Evolutionary conservation across 1,284 basidiomycete genomes (phyloP).

Genomic region (Cystobasidium pallidum): DNA sequence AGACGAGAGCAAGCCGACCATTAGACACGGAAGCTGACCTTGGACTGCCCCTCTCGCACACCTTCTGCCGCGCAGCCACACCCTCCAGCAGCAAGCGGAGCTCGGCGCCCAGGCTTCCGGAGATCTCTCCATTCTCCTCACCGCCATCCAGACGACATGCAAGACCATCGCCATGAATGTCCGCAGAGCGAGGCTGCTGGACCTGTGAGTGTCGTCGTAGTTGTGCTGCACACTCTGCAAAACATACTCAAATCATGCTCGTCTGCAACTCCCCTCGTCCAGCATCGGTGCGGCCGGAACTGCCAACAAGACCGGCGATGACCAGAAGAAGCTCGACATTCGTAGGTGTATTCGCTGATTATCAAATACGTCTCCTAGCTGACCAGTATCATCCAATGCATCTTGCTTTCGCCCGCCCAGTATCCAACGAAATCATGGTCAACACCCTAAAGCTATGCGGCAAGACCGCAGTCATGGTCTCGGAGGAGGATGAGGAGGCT

Average conservation of each 20-base stretch:
- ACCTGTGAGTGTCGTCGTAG: conserved; percentile 68
- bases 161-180: conserved; percentile 98
- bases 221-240: not conserved
- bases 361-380: too few relatives aligned
- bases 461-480: conserved; percentile 94
- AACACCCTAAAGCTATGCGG: conserved; percentile 67
- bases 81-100: conserved; percentile 42
- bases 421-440: conserved; percentile 99
- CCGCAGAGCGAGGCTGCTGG: conserved; percentile 93
- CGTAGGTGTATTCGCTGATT: too few relatives aligned
- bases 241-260: too few relatives aligned
- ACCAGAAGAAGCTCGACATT: conserved; percentile 99
- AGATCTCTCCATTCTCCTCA: conserved; percentile 91
- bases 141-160: conserved; percentile 88
- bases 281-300: conserved; percentile 94
- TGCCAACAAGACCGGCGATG: conserved; percentile 96
- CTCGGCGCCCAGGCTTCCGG: conserved; percentile 68
- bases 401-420: conserved; percentile 8
- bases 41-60: not conserved
- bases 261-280: not conserved
- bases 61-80: conserved; percentile 30
- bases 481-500: conserved; percentile 64
- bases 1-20: not conserved
- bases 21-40: not conserved
- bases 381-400: too few relatives aligned